A percentile compares a stretch with the other conserved stretches of the same genome.
phyloP scores from a whole-genome alignment of 352 stramenopile species.

The Thraustochytrium aureum region DNA sequence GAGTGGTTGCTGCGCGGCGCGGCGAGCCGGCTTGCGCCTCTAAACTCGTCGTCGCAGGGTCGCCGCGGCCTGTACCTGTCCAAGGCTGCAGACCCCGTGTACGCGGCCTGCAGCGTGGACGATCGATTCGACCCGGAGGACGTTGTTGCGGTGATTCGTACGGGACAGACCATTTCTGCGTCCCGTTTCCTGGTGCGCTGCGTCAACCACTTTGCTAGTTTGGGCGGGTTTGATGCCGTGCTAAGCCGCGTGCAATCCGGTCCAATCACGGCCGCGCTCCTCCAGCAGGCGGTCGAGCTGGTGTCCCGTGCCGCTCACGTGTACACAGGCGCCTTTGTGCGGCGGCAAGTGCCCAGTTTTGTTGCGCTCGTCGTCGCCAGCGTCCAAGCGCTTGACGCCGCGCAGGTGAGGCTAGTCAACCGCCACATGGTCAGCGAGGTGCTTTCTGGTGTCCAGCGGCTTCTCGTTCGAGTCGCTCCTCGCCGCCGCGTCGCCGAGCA shows the following conservation, averaged over 20 bases:
- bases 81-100: background rate
- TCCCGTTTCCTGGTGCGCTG: slow-evolving; percentile 18
- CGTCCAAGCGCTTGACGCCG: background rate
- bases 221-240: background rate
- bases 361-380: background rate
- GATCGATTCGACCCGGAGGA: background rate
- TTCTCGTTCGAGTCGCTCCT: background rate
- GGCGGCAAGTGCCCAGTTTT: background rate
- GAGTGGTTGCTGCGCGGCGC: background rate
- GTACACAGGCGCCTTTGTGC: background rate
- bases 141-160: background rate
- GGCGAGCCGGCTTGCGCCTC: background rate
- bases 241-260: background rate
- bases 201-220: slow-evolving; percentile 1
- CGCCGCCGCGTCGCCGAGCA: background rate
- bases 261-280: background rate
- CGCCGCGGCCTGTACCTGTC: background rate
- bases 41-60: slow-evolving; percentile 22
- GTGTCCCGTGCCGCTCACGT: background rate
- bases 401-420: slow-evolving; percentile 19
- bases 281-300: background rate
- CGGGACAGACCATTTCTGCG: background rate
- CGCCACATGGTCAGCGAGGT: background rate
- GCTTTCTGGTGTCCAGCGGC: background rate
- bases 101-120: background rate